A percentile compares a stretch with the other conserved stretches of the same genome.
Evolutionary conservation across 176 grass and related monocot genomes (phyloP).

Genomic region (Areca catechu): DNA sequence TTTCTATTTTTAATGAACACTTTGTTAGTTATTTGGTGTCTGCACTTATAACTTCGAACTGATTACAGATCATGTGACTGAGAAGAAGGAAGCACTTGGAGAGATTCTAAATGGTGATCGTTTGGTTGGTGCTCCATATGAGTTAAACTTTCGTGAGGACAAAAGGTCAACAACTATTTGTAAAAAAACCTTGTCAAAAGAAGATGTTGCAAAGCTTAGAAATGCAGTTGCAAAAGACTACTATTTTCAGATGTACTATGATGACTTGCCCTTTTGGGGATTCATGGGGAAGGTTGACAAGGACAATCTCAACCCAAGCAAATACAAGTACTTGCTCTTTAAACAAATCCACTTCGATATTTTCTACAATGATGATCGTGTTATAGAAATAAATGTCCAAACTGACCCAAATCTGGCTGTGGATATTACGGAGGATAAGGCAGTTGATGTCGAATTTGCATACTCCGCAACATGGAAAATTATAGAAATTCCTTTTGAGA

Average conservation of each 20-base stretch:
- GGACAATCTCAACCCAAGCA: not conserved
- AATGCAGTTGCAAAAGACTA: conserved; percentile 8
- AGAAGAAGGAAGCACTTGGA: conserved; percentile 16
- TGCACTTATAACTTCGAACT: not conserved
- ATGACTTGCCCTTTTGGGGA: conserved; percentile 16
- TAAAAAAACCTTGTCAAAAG: conserved; percentile 4
- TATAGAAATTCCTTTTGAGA: conserved; percentile 5
- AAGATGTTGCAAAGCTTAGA: not conserved
- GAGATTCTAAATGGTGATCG: conserved; percentile 21
- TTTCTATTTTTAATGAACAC: not conserved
- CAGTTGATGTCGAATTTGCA: not conserved
- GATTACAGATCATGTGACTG: conserved; percentile 3
- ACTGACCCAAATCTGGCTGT: conserved; percentile 3
- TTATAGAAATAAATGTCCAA: conserved; percentile 14
- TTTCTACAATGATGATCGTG: conserved; percentile 9
- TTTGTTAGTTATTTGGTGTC: not conserved
- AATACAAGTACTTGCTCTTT: conserved; percentile 3
- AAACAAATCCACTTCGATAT: conserved; percentile 8
- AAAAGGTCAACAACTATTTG: not conserved
- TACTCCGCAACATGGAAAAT: conserved; percentile 12
- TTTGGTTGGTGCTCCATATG: conserved; percentile 16
- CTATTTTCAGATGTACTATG: conserved; percentile 20
- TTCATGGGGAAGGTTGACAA: conserved; percentile 12
- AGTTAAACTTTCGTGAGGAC: conserved; percentile 8
- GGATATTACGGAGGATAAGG: conserved; percentile 11